These are phyloP conservation scores for Phytopythium kandeliae DNA, from an alignment of 352 stramenopile genomes.

Conservation along the genomic window DNA sequence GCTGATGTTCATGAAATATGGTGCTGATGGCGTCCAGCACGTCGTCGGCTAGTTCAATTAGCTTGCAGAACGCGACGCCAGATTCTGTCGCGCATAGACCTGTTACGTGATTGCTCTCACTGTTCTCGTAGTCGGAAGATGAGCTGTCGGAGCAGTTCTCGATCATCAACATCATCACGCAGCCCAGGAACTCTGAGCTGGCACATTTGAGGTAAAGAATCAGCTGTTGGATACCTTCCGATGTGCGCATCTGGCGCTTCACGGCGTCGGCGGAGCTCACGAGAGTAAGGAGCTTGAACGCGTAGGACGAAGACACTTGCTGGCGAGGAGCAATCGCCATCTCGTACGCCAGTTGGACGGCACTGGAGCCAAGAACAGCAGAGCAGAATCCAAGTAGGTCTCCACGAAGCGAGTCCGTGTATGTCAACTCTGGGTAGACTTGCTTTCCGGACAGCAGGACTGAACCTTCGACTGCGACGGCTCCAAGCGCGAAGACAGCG, in stretches of 20 bases:
- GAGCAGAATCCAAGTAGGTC: not conserved
- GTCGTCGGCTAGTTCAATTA: slow-evolving; percentile 21
- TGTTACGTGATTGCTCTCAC: not conserved
- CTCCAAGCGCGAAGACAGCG: slow-evolving; percentile 42
- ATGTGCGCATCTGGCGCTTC: slow-evolving; percentile 18
- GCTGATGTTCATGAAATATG: slow-evolving; percentile 38
- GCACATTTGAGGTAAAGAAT: slow-evolving; percentile 23
- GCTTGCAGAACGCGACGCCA: slow-evolving; percentile 25
- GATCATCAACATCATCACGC: slow-evolving; percentile 31
- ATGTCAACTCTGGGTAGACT: slow-evolving; percentile 5
- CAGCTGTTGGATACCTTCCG: slow-evolving; percentile 18
- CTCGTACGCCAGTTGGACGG: not conserved
- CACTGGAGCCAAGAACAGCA: not conserved
- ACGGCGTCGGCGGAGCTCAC: slow-evolving; percentile 18
- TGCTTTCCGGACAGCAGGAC: slow-evolving; percentile 10
- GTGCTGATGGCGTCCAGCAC: slow-evolving; percentile 19
- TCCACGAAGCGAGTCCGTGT: slow-evolving; percentile 9
- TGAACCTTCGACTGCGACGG: slow-evolving; percentile 23
- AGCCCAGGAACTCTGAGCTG: slow-evolving; percentile 24
- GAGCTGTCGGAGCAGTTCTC: slow-evolving; percentile 17
- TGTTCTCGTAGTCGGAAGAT: too few species aligned
- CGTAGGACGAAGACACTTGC: slow-evolving; percentile 24
- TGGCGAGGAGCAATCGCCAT: slow-evolving; percentile 1
- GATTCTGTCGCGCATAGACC: slow-evolving; percentile 3
- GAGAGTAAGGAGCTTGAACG: slow-evolving; percentile 27